phyloP scores from a whole-genome alignment of 2,329 filamentous ascomycete species.

The Neocatenulostroma microsporum region DNA sequence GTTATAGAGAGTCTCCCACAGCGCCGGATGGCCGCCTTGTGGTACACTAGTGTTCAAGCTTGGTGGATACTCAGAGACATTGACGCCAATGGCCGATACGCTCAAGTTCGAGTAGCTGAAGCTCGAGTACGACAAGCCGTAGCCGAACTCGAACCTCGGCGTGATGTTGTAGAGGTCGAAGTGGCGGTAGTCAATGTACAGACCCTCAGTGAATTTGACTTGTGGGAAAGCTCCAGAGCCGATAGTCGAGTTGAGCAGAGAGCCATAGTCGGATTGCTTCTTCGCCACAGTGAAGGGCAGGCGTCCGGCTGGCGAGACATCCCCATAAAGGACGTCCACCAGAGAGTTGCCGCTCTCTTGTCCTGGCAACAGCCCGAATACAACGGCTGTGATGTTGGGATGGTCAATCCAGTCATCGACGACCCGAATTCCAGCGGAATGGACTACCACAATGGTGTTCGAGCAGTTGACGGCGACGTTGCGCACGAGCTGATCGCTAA shows the following conservation, averaged over 20 bases:
- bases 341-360: constrained; percentile 54
- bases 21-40: constrained; percentile 16
- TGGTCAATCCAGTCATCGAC: constrained; percentile 56
- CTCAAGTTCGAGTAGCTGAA: too few species aligned
- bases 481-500: constrained; percentile 49
- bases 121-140: constrained; percentile 9
- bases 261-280: constrained; percentile 49
- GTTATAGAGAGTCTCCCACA: constrained; percentile 57
- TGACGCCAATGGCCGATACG: too few species aligned
- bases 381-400: constrained; percentile 54
- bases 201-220: constrained; percentile 31
- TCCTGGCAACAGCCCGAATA: constrained; percentile 57
- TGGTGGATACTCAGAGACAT: not conserved
- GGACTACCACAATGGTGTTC: constrained; percentile 41
- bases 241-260: constrained; percentile 43
- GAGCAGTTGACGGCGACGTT: constrained; percentile 52
- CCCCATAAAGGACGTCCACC: constrained; percentile 51
- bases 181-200: constrained; percentile 40
- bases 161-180: constrained; percentile 37
- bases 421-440: constrained; percentile 1
- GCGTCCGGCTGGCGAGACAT: constrained; percentile 48
- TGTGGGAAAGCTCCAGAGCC: constrained; percentile 35
- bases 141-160: constrained; percentile 40
- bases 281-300: constrained; percentile 55
- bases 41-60: not conserved